Evolutionary conservation across 768 basidiomycete species (phyloP).

Genomic region (Suillus brevipes): DNA sequence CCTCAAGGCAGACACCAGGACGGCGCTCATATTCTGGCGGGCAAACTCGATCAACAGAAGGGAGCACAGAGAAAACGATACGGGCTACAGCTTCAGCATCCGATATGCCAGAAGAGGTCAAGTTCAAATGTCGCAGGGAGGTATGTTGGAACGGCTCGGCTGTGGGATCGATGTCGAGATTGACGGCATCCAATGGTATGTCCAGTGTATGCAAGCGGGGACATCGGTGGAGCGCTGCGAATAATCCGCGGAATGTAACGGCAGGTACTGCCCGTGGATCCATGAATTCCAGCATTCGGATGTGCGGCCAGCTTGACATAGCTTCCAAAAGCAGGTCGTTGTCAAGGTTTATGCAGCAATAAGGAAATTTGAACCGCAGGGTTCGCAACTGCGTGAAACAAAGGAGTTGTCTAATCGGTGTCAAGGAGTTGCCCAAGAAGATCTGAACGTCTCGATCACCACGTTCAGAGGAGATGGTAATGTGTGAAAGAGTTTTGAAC

Average conservation of each 20-base stretch:
- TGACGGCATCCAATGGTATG: background rate
- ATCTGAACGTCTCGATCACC: background rate
- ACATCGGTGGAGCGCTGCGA: background rate
- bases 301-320: slow-evolving; percentile 1
- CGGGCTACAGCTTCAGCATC: background rate
- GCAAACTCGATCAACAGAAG: background rate
- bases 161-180: background rate
- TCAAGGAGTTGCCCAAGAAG: background rate
- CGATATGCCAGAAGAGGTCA: background rate
- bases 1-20: background rate
- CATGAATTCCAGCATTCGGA: background rate
- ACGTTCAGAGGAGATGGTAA: background rate
- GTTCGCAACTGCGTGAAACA: background rate
- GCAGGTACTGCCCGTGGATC: background rate
- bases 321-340: background rate
- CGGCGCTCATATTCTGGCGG: background rate
- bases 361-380: background rate
- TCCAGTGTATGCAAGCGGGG: background rate
- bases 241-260: background rate
- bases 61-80: background rate
- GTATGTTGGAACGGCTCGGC: background rate
- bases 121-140: background rate
- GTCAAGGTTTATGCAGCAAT: background rate
- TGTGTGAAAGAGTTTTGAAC: background rate
- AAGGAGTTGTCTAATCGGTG: background rate